These are phyloP conservation scores for Lojkania enalia DNA, from an alignment of 2,329 filamentous ascomycete genomes.

Conservation along the genomic window DNA sequence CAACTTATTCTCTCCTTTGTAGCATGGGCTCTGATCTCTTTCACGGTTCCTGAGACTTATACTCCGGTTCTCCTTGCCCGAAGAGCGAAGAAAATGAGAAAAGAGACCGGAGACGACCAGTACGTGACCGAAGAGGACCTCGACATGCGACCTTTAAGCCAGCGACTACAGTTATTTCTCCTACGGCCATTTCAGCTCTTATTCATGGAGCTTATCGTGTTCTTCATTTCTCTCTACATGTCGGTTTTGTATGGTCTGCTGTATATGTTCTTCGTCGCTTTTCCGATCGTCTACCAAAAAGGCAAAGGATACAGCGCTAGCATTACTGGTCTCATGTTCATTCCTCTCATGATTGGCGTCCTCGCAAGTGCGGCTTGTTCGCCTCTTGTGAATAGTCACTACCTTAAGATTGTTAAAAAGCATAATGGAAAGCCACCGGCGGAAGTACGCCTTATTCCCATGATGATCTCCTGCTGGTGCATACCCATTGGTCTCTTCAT, in stretches of 20 bases:
- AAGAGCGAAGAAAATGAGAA: slow-evolving; percentile 72
- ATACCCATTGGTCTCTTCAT: slow-evolving; percentile 69
- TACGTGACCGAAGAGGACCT: slow-evolving; percentile 82
- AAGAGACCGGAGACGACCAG: slow-evolving; percentile 65
- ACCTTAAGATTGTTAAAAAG: slow-evolving; percentile 64
- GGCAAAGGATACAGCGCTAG: slow-evolving; percentile 78
- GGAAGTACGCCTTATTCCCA: slow-evolving; percentile 77
- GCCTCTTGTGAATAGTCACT: slow-evolving; percentile 79
- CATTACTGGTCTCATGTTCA: slow-evolving; percentile 83
- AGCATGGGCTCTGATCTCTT: slow-evolving; percentile 75
- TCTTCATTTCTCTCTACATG: slow-evolving; percentile 85
- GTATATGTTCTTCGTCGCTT: slow-evolving; percentile 75
- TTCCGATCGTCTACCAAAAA: slow-evolving; percentile 69
- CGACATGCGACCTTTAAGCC: slow-evolving; percentile 68
- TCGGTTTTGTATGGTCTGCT: slow-evolving; percentile 74
- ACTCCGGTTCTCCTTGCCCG: slow-evolving; percentile 74
- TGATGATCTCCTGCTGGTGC: slow-evolving; percentile 60
- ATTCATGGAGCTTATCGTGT: slow-evolving; percentile 81
- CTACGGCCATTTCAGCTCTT: slow-evolving; percentile 83
- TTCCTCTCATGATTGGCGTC: slow-evolving; percentile 78
- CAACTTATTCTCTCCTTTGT: slow-evolving; percentile 74
- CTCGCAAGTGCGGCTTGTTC: slow-evolving; percentile 67
- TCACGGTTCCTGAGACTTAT: slow-evolving; percentile 91
- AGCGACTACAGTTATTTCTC: slow-evolving; percentile 74
- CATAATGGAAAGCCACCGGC: slow-evolving; percentile 75